Conservation (phyloP, 2,329 filamentous ascomycete species). For the Dryadomyces quercivorus region DNA sequence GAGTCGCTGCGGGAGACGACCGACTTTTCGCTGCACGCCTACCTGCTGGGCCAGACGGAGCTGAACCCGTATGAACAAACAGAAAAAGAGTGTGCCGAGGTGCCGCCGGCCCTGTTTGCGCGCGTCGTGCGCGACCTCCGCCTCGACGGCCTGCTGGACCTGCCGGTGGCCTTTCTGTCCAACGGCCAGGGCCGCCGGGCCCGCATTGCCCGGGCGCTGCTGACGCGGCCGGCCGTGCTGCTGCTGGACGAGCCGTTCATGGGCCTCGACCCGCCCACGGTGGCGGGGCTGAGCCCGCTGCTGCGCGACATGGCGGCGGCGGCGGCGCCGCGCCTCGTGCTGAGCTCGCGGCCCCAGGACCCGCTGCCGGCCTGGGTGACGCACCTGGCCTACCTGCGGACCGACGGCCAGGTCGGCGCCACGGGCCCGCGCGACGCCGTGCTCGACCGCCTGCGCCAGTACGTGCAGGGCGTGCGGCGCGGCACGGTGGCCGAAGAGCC, state of each 20-base stretch:
- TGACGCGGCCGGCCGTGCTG: conserved; percentile 67
- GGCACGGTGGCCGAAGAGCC: conserved; percentile 33
- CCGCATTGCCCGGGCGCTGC: conserved; percentile 74
- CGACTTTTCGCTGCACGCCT: conserved; percentile 76
- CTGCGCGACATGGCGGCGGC: conserved; percentile 55
- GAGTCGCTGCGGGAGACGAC: conserved; percentile 78
- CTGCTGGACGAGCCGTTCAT: conserved; percentile 92
- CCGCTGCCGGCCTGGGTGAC: conserved; percentile 83
- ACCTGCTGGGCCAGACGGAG: conserved; percentile 68
- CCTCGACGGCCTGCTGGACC: conserved; percentile 55
- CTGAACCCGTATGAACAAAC: conserved; percentile 54
- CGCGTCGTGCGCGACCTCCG: conserved; percentile 58
- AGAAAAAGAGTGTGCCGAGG: conserved; percentile 18
- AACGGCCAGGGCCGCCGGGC: conserved; percentile 86
- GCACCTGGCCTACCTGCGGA: conserved; percentile 61
- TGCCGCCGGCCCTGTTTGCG: conserved; percentile 36
- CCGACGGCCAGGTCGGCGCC: conserved; percentile 50
- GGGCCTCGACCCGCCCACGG: conserved; percentile 81
- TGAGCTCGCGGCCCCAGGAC: conserved; percentile 77
- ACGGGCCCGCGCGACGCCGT: conserved; percentile 56
- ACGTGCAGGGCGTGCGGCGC: conserved; percentile 32
- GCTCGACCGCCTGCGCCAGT: conserved; percentile 36
- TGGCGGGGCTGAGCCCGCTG: conserved; percentile 57
- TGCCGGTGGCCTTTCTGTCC: conserved; percentile 81
- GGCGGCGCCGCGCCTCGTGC: conserved; percentile 57